Base-by-base conservation (phyloP, 2,329 filamentous ascomycete genomes). In the Penicillium aurantiogriseum region DNA sequence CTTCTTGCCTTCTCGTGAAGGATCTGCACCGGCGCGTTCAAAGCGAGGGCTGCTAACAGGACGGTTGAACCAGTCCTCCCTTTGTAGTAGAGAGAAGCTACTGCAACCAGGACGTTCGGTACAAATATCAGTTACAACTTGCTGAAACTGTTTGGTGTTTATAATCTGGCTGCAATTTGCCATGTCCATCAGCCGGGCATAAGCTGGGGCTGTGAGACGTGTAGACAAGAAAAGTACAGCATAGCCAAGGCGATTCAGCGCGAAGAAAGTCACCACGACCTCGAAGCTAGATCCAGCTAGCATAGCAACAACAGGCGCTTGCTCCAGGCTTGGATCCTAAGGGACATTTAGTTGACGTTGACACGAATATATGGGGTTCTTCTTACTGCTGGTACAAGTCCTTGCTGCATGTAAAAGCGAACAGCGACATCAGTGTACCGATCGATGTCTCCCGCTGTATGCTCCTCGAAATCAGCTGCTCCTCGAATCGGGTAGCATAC, bases 141-240 rank as follows among this genome's bases (percentile, higher is more conserved):
- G 52, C 35, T 61, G 51, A 21, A 72, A 67, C 45, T 72, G 67
- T 0, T 54, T 49, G 0, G 33, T 43, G n/a, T 60, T 50, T 1
- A 68, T 61, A 4, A 67, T 54, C 6, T 64, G 58, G 27, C 68
- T 74, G 43, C 74, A 69, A 0, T 77, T 77, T 59, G 77, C 76
- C 38, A 77, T 69, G 0, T 54, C 49, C 29, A 83, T 71, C 3
- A 85, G 67, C 17, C 75, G 74, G 23, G 75, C 65, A 59, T 83
- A 81, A 8, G 83, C 83, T 44, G 78, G 74, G 1, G 76, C 77
- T 17, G 81, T 77, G 3, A 86, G 74, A 9, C 84, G 74, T 2
- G 80, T 83, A 0, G 83, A 85, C 1, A 86, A 71, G 31, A 85
- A 77, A 1, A 86, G 71, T 1, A 80, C 75, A 0, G 83, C 80